Base-by-base conservation (phyloP, 2,329 filamentous ascomycete genomes). In the Aurifilum marmelostoma region DNA sequence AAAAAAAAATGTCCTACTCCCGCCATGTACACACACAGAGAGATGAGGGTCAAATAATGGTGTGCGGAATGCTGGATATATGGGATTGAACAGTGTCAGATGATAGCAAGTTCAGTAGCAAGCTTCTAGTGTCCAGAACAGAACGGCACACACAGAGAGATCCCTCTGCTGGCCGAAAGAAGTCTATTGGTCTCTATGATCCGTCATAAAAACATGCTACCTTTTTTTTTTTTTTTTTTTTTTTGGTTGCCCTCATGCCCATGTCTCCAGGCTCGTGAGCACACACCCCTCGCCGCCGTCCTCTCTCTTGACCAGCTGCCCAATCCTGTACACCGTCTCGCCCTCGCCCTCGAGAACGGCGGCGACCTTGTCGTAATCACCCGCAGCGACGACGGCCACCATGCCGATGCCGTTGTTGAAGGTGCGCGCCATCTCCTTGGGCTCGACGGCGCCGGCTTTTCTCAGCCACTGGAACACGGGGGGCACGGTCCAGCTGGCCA, bases 391-490 rank as follows among this genome's bases (percentile, higher is more conserved):
- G 6, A 94, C 93, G 39, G 94, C 84, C 7, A 97, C 92, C 94
- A 99, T 98, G 61, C 96, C 96, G 59, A 99, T 83, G 64, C 96
- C 96, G 9, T 91, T 94, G 83, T 99, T 99, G 87, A 97, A 98
- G 1, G 94, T 96, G 69, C 94, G 87, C 65, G 91, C 93, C 87
- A 98, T 97, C 82, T 99, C 96, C 12, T 83, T 77, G 1, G 90
- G 85, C 66, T 85, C 87, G 41, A 98, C 89, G 71, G 91, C 91
- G n/a, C 88, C 89, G 3, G 84, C 83, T 71, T 79, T 80, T 82
- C 94, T 93, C 75, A 99, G 85, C 96, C 96, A 99, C 76, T 85
- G 85, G 83, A 98, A 96, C 5, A 97, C 92, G 1, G 87, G 82
- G 0, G 92, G 93, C 58, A 94, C 85, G 34, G 88, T 79, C 93